Percentiles rank a stretch among this genome's conserved stretches.
These are phyloP conservation scores for Lolium perenne DNA, from an alignment of 176 grass and related monocot species.

Conservation along the genomic window DNA sequence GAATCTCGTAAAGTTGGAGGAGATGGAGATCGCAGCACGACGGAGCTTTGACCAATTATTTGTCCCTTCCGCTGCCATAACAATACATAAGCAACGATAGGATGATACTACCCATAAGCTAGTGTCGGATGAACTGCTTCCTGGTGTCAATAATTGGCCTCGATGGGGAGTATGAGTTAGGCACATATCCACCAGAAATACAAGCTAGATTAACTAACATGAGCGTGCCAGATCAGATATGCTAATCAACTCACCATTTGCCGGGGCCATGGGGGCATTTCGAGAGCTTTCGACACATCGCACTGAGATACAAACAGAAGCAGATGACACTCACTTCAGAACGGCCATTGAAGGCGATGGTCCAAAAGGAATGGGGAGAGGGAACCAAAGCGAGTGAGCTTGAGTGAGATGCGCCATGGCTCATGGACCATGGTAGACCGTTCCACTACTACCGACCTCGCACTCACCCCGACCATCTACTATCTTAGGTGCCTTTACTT, in stretches of 20 bases:
- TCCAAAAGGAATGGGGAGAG: neutral
- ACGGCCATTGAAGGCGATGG: neutral
- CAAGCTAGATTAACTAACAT: neutral
- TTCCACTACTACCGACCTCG: constrained; percentile 33
- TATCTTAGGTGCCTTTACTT: constrained; percentile 1
- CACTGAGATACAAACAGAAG: constrained; percentile 15
- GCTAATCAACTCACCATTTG: constrained; percentile 28
- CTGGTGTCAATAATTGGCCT: neutral
- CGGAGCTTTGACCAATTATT: constrained; percentile 14
- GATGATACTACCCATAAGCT: neutral
- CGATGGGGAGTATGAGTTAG: neutral
- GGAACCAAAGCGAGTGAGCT: constrained; percentile 26
- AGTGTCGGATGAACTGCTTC: neutral
- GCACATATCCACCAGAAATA: constrained; percentile 1
- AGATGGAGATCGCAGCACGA: neutral
- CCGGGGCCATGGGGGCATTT: neutral
- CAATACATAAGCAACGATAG: too few species aligned
- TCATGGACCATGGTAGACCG: constrained; percentile 33
- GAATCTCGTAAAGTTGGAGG: constrained; percentile 18
- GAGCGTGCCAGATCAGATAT: constrained; percentile 16
- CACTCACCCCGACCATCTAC: neutral
- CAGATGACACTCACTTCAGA: neutral
- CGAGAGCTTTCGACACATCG: constrained; percentile 29
- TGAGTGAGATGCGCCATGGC: neutral
- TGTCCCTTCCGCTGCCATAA: neutral